Conservation (phyloP, 129 eudicot genomes). For the Solidago caesia region DNA sequence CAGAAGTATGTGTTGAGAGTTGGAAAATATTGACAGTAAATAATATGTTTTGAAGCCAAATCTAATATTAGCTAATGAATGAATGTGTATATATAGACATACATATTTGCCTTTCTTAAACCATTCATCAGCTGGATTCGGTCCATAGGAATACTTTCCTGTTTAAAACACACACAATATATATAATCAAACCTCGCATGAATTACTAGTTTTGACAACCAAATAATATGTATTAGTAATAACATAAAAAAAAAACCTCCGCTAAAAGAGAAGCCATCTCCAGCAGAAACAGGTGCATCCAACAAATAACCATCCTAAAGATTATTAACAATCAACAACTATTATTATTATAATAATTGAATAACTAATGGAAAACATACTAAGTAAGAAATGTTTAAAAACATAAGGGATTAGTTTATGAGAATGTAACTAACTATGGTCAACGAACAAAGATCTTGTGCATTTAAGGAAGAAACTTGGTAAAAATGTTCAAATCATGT, state of each 20-base stretch:
- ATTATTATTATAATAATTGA: background rate
- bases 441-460: too few species aligned
- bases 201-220: background rate
- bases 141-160: conserved; percentile 90
- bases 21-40: too few species aligned
- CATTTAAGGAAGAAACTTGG: too few species aligned
- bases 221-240: background rate
- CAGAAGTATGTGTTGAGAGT: too few species aligned
- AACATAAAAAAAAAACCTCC: conserved; percentile 67
- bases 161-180: conserved; percentile 15
- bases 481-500: too few species aligned
- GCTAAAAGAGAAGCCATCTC: conserved; percentile 97
- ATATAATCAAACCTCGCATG: background rate
- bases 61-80: too few species aligned
- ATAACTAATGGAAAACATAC: background rate
- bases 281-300: conserved; percentile 84
- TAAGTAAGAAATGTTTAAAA: background rate
- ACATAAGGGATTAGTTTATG: too few species aligned
- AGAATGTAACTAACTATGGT: too few species aligned
- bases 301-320: conserved; percentile 55
- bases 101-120: conserved; percentile 81
- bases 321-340: background rate
- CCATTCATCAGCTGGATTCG: conserved; percentile 90
- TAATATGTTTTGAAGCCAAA: too few species aligned
- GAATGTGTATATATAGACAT: conserved; percentile 11